These are phyloP conservation scores for Persicaria maculosa DNA, from an alignment of 148 eudicot species.

Conservation along the genomic window DNA sequence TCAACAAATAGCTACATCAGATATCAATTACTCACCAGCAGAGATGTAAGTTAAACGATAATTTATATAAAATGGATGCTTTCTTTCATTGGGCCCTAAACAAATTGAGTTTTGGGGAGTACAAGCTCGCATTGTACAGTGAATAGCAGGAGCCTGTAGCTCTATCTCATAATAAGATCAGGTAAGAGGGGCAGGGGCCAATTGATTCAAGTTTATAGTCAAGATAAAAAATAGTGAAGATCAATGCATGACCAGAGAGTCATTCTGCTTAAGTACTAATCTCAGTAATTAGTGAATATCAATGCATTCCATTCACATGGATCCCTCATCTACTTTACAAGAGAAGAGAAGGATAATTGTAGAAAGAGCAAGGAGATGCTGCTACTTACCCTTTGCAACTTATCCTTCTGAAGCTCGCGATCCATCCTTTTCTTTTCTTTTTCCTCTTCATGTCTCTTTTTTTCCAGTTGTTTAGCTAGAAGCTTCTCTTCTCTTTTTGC, in stretches of 20 bases:
- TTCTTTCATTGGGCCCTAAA: not conserved
- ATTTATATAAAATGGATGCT: not conserved
- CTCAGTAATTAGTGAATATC: not conserved
- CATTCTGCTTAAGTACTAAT: not conserved
- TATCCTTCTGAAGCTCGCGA: conserved; percentile 73
- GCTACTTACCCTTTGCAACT: conserved; percentile 63
- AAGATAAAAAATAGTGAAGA: not conserved
- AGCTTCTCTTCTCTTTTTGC: conserved; percentile 39
- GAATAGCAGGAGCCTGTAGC: not conserved
- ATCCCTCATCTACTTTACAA: not conserved
- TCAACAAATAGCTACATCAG: not conserved
- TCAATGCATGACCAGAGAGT: not conserved
- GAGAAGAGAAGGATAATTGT: not conserved
- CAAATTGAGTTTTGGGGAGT: not conserved
- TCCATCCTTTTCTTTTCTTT: conserved; percentile 71
- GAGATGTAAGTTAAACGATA: not conserved
- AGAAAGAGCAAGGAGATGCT: not conserved
- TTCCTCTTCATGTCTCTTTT: conserved; percentile 55
- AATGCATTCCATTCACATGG: not conserved
- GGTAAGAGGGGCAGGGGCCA: not conserved
- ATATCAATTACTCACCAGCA: not conserved
- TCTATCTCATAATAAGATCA: not conserved
- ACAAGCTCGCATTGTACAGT: not conserved
- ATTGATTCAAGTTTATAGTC: not conserved
- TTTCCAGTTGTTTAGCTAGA: conserved; percentile 66